Evolutionary conservation across 805 yeast genomes (phyloP).

Genomic region (Clavispora fructus): DNA sequence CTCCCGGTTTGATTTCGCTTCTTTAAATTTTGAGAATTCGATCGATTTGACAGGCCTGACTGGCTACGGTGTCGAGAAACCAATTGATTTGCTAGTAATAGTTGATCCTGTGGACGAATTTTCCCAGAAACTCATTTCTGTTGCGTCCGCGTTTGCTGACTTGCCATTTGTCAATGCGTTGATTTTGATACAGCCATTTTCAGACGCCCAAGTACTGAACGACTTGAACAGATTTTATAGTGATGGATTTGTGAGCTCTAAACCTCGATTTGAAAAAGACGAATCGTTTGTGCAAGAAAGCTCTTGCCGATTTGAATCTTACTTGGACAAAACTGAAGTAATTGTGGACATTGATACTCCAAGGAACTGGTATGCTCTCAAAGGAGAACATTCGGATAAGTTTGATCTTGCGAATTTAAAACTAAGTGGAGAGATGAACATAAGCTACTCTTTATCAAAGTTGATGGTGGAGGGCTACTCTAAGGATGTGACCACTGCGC

Average conservation of each 20-base stretch:
- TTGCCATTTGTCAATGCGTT: constrained; percentile 49
- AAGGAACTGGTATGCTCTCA: constrained; percentile 59
- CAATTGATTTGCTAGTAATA: constrained; percentile 52
- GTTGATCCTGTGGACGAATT: constrained; percentile 69
- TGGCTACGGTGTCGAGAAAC: constrained; percentile 20
- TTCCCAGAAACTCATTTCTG: constrained; percentile 57
- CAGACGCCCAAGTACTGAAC: constrained; percentile 29
- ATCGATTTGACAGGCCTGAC: constrained; percentile 19
- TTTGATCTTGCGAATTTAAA: constrained; percentile 62
- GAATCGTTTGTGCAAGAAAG: constrained; percentile 20
- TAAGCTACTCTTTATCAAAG: constrained; percentile 42
- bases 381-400: constrained; percentile 34
- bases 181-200: constrained; percentile 55
- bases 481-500: constrained; percentile 34
- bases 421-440: constrained; percentile 32
- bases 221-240: constrained; percentile 56
- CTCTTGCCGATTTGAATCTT: constrained; percentile 26
- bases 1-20: constrained; percentile 43
- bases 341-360: constrained; percentile 58
- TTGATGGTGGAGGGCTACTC: constrained; percentile 72
- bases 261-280: constrained; percentile 22
- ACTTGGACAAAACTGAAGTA: constrained; percentile 12
- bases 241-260: constrained; percentile 34
- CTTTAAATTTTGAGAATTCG: constrained; percentile 23
- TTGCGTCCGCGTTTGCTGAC: constrained; percentile 35